These are phyloP conservation scores for Myxozyma geophila DNA, from an alignment of 805 yeast genomes.

Conservation along the genomic window DNA sequence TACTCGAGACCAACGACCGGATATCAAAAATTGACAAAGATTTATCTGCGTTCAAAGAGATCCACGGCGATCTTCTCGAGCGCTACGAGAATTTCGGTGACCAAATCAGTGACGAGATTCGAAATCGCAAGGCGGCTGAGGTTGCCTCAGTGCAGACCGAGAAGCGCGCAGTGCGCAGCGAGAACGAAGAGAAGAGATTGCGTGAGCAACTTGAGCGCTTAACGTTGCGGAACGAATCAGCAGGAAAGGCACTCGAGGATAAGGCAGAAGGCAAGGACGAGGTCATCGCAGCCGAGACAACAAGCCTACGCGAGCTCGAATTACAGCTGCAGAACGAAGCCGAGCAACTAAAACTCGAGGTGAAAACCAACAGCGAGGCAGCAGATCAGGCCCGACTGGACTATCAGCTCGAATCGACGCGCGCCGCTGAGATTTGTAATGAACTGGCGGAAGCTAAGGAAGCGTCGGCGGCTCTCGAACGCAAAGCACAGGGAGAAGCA, in stretches of 20 bases:
- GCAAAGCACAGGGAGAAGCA: slow-evolving; percentile 40
- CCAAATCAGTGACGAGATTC: slow-evolving; percentile 13
- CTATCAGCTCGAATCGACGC: slow-evolving; percentile 42
- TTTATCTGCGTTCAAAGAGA: slow-evolving; percentile 2
- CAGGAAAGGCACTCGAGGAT: slow-evolving; percentile 9
- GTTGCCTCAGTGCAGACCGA: slow-evolving; percentile 37
- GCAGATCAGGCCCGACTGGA: slow-evolving; percentile 54
- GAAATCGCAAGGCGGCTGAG: slow-evolving; percentile 33
- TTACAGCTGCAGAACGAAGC: slow-evolving; percentile 51
- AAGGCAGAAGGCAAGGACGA: slow-evolving; percentile 8
- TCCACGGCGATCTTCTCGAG: slow-evolving; percentile 20
- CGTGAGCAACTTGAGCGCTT: slow-evolving; percentile 42
- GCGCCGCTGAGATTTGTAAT: slow-evolving; percentile 42
- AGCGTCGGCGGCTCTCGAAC: slow-evolving; percentile 35
- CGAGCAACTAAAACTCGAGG: slow-evolving; percentile 48
- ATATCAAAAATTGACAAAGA: slow-evolving; percentile 15
- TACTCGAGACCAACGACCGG: slow-evolving; percentile 18
- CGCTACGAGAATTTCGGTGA: slow-evolving; percentile 24
- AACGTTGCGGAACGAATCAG: slow-evolving; percentile 16
- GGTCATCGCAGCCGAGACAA: slow-evolving; percentile 38
- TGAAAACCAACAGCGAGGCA: slow-evolving; percentile 59
- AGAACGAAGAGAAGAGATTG: slow-evolving; percentile 35
- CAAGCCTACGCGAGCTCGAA: slow-evolving; percentile 50
- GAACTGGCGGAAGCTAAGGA: slow-evolving; percentile 43
- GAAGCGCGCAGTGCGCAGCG: slow-evolving; percentile 39